Evolutionary conservation across 2,329 filamentous ascomycete species (phyloP).

Genomic region (Aspergillus vadensis): DNA sequence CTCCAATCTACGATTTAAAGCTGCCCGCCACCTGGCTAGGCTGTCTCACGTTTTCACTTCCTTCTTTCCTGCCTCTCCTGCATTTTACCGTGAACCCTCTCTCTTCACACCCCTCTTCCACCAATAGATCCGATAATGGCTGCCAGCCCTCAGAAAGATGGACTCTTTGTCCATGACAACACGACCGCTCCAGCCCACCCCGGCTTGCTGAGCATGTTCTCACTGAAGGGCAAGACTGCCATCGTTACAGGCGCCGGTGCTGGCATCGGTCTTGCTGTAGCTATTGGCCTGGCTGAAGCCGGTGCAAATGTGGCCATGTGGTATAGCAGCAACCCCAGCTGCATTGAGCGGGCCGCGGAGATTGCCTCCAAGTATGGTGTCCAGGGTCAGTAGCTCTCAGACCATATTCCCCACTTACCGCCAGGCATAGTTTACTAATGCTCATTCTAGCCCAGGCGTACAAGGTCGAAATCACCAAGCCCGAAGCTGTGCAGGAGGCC

Average conservation of each 20-base stretch:
- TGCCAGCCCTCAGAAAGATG: constrained; percentile 44
- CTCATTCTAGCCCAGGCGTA: constrained; percentile 48
- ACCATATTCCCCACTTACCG: not conserved
- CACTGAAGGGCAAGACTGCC: constrained; percentile 68
- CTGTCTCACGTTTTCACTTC: not conserved
- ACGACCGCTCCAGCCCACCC: constrained; percentile 49
- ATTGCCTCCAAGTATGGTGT: constrained; percentile 69
- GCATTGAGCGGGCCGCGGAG: constrained; percentile 61
- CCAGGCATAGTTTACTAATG: constrained; percentile 3
- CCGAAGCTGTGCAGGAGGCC: constrained; percentile 44
- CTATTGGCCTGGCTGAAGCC: constrained; percentile 66
- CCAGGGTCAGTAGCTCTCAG: constrained; percentile 45
- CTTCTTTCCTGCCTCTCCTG: not conserved
- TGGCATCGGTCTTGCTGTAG: constrained; percentile 68
- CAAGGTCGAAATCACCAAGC: constrained; percentile 50
- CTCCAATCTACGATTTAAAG: not conserved
- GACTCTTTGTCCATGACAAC: constrained; percentile 59
- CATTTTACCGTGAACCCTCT: not conserved
- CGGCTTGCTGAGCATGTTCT: constrained; percentile 66
- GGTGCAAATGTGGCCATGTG: constrained; percentile 72
- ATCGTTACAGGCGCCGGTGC: constrained; percentile 71
- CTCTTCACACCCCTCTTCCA: not conserved
- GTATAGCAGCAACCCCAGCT: constrained; percentile 71
- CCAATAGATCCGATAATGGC: constrained; percentile 29
- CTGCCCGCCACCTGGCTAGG: not conserved